Evolutionary conservation across 2,329 filamentous ascomycete species (phyloP).

Genomic region (Fusarium staphyleae): DNA sequence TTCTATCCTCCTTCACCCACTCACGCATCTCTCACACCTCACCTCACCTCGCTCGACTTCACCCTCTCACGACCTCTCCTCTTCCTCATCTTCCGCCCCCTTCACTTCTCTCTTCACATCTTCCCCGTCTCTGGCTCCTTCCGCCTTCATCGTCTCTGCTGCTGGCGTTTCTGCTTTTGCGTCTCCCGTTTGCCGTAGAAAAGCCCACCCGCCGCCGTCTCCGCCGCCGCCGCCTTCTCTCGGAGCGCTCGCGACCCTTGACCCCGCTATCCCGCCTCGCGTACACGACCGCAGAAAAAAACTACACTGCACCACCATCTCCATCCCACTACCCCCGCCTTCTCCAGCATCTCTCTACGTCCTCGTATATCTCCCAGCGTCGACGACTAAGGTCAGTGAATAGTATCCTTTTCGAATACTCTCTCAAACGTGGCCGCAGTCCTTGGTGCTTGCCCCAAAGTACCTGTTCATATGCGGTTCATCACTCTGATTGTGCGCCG

Average conservation of each 20-base stretch:
- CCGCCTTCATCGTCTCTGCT: conserved; percentile 29
- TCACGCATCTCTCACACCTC: conserved; percentile 38
- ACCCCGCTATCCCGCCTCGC: conserved; percentile 46
- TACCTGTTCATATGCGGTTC: conserved; percentile 1
- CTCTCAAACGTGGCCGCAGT: not conserved
- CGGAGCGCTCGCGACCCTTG: conserved; percentile 41
- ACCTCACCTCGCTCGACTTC: conserved; percentile 42
- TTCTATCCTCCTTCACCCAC: conserved; percentile 31
- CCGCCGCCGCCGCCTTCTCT: conserved; percentile 31
- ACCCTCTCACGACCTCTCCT: conserved; percentile 41
- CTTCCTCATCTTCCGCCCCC: conserved; percentile 33
- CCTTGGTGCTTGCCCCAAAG: not conserved
- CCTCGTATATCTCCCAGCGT: conserved; percentile 35
- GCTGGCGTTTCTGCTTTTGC: conserved; percentile 35
- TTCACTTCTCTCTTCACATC: conserved; percentile 39
- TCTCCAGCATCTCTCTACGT: conserved; percentile 31
- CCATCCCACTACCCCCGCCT: conserved; percentile 32
- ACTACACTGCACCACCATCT: conserved; percentile 37
- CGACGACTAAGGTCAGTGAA: conserved; percentile 37
- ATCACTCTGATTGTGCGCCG: conserved; percentile 14
- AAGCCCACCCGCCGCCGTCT: conserved; percentile 27
- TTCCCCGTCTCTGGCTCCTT: conserved; percentile 33
- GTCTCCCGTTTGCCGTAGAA: conserved; percentile 32
- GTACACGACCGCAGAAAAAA: conserved; percentile 43
- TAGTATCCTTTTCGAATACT: not conserved